phyloP scores from a whole-genome alignment of 257 asterid genomes.

The Knoxia roxburghii region DNA sequence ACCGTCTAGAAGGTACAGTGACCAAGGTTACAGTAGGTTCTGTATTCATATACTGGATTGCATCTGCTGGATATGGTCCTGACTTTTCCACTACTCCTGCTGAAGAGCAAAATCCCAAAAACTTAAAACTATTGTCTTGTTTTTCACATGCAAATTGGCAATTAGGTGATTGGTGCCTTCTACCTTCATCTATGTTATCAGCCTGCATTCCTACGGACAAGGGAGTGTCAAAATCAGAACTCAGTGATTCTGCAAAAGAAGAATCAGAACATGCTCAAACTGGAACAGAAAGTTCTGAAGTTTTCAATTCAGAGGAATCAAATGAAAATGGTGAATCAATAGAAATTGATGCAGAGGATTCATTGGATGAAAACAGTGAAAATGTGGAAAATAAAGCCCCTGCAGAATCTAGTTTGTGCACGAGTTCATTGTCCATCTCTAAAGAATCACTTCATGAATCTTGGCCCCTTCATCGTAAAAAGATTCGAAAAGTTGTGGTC shows the following conservation, averaged over 20 bases:
- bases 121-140: slow-evolving; percentile 78
- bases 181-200: slow-evolving; percentile 39
- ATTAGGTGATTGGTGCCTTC: slow-evolving; percentile 96
- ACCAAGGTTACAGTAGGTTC: slow-evolving; percentile 92
- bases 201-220: slow-evolving; percentile 34
- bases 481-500: slow-evolving; percentile 70
- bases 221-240: slow-evolving; percentile 41
- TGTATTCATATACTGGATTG: slow-evolving; percentile 88
- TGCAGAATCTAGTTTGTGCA: slow-evolving; percentile 36
- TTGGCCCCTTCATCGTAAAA: slow-evolving; percentile 78
- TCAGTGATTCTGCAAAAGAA: slow-evolving; percentile 39
- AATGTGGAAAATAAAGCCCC: slow-evolving; percentile 29
- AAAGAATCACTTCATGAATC: slow-evolving; percentile 56
- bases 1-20: slow-evolving; percentile 83
- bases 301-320: slow-evolving; percentile 38
- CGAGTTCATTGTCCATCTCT: slow-evolving; percentile 41
- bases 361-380: slow-evolving; percentile 29
- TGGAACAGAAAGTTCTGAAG: slow-evolving; percentile 56
- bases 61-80: slow-evolving; percentile 95
- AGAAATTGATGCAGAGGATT: slow-evolving; percentile 39
- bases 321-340: slow-evolving; percentile 29
- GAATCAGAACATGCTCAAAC: slow-evolving; percentile 62
- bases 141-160: slow-evolving; percentile 93
- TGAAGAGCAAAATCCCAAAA: slow-evolving; percentile 83
- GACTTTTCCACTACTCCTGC: slow-evolving; percentile 75